Evolutionary conservation across 225 moss, liverwort and hornwort genomes (phyloP), one percentile per base, ranked within the genome.

Genomic region (Marchantia paleacea): DNA sequence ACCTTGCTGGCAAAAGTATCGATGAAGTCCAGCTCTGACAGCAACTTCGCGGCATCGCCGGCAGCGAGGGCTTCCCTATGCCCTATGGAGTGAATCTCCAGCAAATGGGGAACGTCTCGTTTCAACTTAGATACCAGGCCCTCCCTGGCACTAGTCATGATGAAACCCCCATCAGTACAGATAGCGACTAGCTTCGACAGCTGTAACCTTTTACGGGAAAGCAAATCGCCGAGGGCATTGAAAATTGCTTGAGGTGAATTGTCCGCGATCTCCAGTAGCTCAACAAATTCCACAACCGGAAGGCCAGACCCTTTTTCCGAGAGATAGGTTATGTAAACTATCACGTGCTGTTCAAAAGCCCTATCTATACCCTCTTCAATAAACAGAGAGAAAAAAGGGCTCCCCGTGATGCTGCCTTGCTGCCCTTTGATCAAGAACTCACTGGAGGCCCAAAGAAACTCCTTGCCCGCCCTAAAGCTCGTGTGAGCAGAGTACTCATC

Each of bases 331-430:
- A 82, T 72, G 62, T 82, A 82, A 50, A 82, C 77, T 24, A 75
- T 69, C 55, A 82, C 68, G 19, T 82, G 82, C 58, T 82, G 76
- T 66, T 82, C 82, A 28, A 82, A 71, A 47, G 78, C 82, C 69
- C 75, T 53, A 25, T 78, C 76, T 48, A 82, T 71, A 22, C 82
- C 82, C 19, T 82, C 77, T 20, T 82, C 82, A 14, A 82, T 50
- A n/a, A 82, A 75, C 71, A 82, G 54, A 57, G 82, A 78, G 63
- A 82, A 82, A 58, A 76, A 82, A 8, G 82, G 82, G 50, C 82
- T 82, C 16, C 77, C 77, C 4, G 69, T 78, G 53, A 82, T 77
- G 77, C 71, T 78, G 14, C n/a, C 55, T 52, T 71, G 82, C 78
- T 82, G 82, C 18, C 52, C 70, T 77, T 47, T 71, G 20, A 53